Evolutionary conservation across 495 filamentous ascomycete species (phyloP), one percentile per base, ranked within the genome.

Genomic region (Penicillium riverlandense): DNA sequence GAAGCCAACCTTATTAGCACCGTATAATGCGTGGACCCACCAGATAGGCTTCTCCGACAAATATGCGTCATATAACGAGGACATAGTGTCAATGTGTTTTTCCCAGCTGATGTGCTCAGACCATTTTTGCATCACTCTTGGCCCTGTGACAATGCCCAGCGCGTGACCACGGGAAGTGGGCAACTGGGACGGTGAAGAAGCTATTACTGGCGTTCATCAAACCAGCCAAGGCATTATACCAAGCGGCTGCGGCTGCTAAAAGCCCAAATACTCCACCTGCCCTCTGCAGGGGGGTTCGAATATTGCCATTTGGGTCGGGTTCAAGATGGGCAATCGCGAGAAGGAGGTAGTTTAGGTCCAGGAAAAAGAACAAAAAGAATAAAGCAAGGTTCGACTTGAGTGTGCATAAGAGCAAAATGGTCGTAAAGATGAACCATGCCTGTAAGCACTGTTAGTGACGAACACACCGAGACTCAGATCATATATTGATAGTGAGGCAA

Each of bases 361-460:
- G 81, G 37, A 78, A 80, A 68, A 95, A 84, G 77, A 94, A 95
- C 12, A 95, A 75, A 35, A 77, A 49, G 75, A 88, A 94, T 80
- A 94, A 94, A 57, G 86, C 87, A 53, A 92, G 74, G 46, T 85
- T 92, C 8, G 89, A 94, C 45, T 84, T 81, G 33, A 94, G 70
- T 8, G 89, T 94, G 75, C 83, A 87, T 44, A 94, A 50, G 30
- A 92, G 72, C 37, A 92, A 70, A 31, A 95, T 61, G 45, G 75
- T 79, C 41, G 89, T 95, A 76, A 95, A 95, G 68, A 95, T 88
- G 69, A 90, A 92, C 89, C 89, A 95, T 57, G 76, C 79, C 75
- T 78, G 37, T 13, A 13, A n/a, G 10, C 1, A 41, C 22, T 11
- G 31, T 11, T 29, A 22, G 35, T 11, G 37, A 34, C 35, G 9